phyloP scores from a whole-genome alignment of 371 early-diverging fungal genomes.

The Catenaria anguillulae region DNA sequence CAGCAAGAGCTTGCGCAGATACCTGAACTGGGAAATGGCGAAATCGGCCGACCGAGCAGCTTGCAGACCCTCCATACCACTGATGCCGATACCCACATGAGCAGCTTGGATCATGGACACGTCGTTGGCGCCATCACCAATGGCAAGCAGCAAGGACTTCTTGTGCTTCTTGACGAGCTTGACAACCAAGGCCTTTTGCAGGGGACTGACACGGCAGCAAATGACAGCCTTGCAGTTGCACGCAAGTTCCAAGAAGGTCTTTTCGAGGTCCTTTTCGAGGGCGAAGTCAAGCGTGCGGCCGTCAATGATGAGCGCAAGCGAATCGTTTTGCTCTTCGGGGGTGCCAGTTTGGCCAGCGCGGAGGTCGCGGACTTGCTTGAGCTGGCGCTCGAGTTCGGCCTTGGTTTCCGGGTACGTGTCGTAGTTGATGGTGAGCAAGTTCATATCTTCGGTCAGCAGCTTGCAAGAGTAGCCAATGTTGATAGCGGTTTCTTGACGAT shows the following conservation, averaged over 20 bases:
- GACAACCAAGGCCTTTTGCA: conserved; percentile 89
- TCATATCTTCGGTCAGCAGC: conserved; percentile 69
- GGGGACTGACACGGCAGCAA: conserved; percentile 86
- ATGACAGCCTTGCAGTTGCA: conserved; percentile 68
- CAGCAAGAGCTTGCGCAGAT: conserved; percentile 67
- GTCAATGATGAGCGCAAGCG: conserved; percentile 45
- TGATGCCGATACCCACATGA: conserved; percentile 93
- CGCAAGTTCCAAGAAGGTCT: conserved; percentile 56
- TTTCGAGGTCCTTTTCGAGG: conserved; percentile 50
- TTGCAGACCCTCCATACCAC: conserved; percentile 92
- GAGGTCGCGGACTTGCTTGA: conserved; percentile 19
- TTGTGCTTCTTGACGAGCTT: conserved; percentile 63
- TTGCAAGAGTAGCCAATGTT: conserved; percentile 86
- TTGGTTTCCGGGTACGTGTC: conserved; percentile 63
- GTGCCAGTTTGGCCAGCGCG: not conserved
- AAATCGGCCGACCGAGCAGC: conserved; percentile 94
- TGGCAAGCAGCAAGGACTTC: conserved; percentile 64
- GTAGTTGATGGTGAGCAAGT: conserved; percentile 65
- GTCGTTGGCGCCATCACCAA: conserved; percentile 49
- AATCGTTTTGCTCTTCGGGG: not conserved
- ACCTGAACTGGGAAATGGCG: conserved; percentile 85
- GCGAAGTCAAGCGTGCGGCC: conserved; percentile 53
- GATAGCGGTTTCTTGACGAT: conserved; percentile 85
- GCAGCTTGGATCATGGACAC: conserved; percentile 97
- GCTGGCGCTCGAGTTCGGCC: conserved; percentile 55